Percentiles rank a stretch among this genome's conserved stretches.
Conservation (phyloP, 2,329 filamentous ascomycete genomes). For the Venturiaceae sp. region DNA sequence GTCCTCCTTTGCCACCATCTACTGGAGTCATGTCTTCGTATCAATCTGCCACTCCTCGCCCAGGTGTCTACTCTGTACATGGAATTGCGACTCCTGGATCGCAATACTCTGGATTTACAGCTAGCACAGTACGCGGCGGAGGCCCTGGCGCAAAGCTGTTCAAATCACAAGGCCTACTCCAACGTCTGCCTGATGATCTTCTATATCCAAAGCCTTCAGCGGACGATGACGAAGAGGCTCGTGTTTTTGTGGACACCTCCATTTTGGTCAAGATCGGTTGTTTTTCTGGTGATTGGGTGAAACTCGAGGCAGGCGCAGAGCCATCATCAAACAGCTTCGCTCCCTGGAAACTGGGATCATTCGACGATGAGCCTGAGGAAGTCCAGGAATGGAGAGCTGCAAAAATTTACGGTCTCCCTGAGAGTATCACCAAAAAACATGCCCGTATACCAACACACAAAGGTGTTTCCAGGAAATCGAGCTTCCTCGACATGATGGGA, state of each 20-base stretch:
- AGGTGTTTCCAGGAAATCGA: slow-evolving; percentile 36
- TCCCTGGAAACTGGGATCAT: slow-evolving; percentile 51
- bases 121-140: slow-evolving; percentile 60
- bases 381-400: slow-evolving; percentile 71
- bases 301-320: slow-evolving; percentile 67
- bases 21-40: slow-evolving; percentile 67
- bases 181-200: slow-evolving; percentile 62
- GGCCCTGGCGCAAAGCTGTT: slow-evolving; percentile 54
- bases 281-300: slow-evolving; percentile 96
- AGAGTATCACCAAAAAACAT: slow-evolving; percentile 47
- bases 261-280: slow-evolving; percentile 84
- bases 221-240: slow-evolving; percentile 79
- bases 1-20: slow-evolving; percentile 67
- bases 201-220: slow-evolving; percentile 74
- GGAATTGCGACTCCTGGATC: slow-evolving; percentile 77
- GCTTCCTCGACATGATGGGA: slow-evolving; percentile 31
- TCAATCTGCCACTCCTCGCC: slow-evolving; percentile 72
- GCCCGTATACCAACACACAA: slow-evolving; percentile 46
- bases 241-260: slow-evolving; percentile 82
- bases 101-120: slow-evolving; percentile 80
- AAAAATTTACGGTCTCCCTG: slow-evolving; percentile 81
- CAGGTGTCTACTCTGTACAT: slow-evolving; percentile 55
- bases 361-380: slow-evolving; percentile 50
- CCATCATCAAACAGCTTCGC: slow-evolving; percentile 50
- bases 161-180: slow-evolving; percentile 69